Evolutionary conservation across 164 flowering plant genomes (phyloP).

Genomic region (Liriodendron chinense): DNA sequence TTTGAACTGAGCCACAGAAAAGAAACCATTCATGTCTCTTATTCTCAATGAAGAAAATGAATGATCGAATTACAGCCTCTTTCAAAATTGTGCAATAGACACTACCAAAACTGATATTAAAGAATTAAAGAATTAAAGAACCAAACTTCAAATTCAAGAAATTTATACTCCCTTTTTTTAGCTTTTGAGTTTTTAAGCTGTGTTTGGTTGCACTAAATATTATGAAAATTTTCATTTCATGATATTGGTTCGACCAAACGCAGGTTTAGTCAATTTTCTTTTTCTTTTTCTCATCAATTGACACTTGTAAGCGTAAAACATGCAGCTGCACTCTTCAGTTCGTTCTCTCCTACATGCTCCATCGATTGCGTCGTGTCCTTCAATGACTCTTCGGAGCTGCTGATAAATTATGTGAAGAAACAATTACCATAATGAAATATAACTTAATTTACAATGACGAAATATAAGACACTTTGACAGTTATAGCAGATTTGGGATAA

Average conservation of each 20-base stretch:
- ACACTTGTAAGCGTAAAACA: constrained; percentile 69
- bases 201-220: too few species aligned
- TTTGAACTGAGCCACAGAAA: too few species aligned
- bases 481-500: neutral
- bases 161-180: too few species aligned
- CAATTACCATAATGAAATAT: too few species aligned
- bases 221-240: neutral
- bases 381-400: constrained; percentile 58
- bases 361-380: constrained; percentile 45
- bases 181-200: too few species aligned
- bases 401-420: neutral
- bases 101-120: neutral
- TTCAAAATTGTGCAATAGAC: neutral
- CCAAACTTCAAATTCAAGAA: too few species aligned
- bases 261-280: too few species aligned
- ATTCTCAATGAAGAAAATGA: neutral
- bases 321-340: constrained; percentile 65
- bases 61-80: neutral
- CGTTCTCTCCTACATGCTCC: constrained; percentile 55
- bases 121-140: neutral
- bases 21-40: too few species aligned
- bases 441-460: too few species aligned
- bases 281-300: constrained; percentile 3
- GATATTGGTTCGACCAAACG: too few species aligned
- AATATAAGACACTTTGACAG: neutral